Percentiles rank a stretch among this genome's conserved stretches.
Conservation (phyloP, 495 filamentous ascomycete genomes). For the Aspergillus incahuasiensis region DNA sequence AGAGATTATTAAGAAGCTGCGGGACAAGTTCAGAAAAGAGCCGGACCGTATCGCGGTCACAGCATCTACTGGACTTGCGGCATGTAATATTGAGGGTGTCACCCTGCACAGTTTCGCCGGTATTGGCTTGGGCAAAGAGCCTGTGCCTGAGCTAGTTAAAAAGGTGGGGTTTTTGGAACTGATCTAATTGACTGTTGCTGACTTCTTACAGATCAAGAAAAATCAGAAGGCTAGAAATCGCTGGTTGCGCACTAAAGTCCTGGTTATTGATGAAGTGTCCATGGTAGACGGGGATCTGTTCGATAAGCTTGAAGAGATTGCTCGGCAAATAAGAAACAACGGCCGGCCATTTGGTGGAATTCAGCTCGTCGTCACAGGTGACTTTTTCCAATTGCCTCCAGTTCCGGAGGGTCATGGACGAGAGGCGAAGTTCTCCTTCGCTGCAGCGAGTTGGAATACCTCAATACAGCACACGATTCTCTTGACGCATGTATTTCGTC, state of each 20-base stretch:
- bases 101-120: slow-evolving; percentile 95
- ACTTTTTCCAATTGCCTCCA: slow-evolving; percentile 95
- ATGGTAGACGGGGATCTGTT: slow-evolving; percentile 98
- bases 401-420: slow-evolving; percentile 71
- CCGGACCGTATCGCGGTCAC: slow-evolving; percentile 85
- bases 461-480: slow-evolving; percentile 94
- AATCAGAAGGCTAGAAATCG: slow-evolving; percentile 83
- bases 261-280: slow-evolving; percentile 92
- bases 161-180: slow-evolving; percentile 44
- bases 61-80: slow-evolving; percentile 91
- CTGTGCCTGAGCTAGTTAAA: slow-evolving; percentile 73
- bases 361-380: slow-evolving; percentile 90
- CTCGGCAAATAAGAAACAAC: slow-evolving; percentile 75
- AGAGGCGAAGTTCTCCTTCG: slow-evolving; percentile 82
- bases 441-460: slow-evolving; percentile 85
- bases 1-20: slow-evolving; percentile 77
- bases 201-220: slow-evolving; percentile 56
- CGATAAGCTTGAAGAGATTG: slow-evolving; percentile 90
- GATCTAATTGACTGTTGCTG: neutral
- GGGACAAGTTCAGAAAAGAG: slow-evolving; percentile 66
- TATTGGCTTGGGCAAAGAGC: slow-evolving; percentile 91
- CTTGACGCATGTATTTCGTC: slow-evolving; percentile 91
- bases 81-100: slow-evolving; percentile 93
- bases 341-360: slow-evolving; percentile 93
- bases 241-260: slow-evolving; percentile 81